Percentiles rank a stretch among this genome's conserved stretches.
Conservation (phyloP, 2,329 filamentous ascomycete species). For the Arthrocladium fulminans region DNA sequence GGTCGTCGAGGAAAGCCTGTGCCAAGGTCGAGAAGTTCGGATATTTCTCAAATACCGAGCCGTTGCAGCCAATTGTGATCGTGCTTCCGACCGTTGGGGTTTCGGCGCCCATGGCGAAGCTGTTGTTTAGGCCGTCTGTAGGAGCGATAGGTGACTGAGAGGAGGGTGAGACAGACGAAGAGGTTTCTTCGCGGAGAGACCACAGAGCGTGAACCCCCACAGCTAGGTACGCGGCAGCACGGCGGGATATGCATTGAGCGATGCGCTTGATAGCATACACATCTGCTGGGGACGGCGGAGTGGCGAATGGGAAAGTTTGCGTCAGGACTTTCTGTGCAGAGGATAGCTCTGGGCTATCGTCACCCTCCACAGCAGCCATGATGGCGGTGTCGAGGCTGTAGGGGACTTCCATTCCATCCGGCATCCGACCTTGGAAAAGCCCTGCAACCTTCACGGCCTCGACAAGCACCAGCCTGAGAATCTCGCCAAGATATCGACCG, state of each 20-base stretch:
- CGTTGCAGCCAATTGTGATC: too few species aligned
- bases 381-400: slow-evolving; percentile 54
- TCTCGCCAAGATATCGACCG: slow-evolving; percentile 55
- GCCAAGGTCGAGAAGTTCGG: too few species aligned
- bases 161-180: too few species aligned
- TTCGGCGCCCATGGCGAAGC: too few species aligned
- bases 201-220: slow-evolving; percentile 55
- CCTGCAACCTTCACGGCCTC: slow-evolving; percentile 49
- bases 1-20: too few species aligned
- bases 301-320: slow-evolving; percentile 42
- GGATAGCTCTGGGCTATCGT: slow-evolving; percentile 31
- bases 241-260: slow-evolving; percentile 46
- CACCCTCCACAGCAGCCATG: slow-evolving; percentile 48
- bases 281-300: slow-evolving; percentile 40
- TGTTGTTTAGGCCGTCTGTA: too few species aligned
- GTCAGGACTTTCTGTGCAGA: slow-evolving; percentile 40
- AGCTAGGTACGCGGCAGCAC: slow-evolving; percentile 55
- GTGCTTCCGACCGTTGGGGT: too few species aligned
- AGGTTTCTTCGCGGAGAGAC: too few species aligned
- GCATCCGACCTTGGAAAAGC: slow-evolving; percentile 50
- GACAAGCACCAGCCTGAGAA: slow-evolving; percentile 51
- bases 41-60: too few species aligned
- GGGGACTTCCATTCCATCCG: slow-evolving; percentile 44
- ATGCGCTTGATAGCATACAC: slow-evolving; percentile 47
- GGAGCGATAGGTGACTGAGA: too few species aligned